Evolutionary conservation across 768 basidiomycete genomes (phyloP), one percentile per base, ranked within the genome.

Genomic region (Tubosaeta sp.): DNA sequence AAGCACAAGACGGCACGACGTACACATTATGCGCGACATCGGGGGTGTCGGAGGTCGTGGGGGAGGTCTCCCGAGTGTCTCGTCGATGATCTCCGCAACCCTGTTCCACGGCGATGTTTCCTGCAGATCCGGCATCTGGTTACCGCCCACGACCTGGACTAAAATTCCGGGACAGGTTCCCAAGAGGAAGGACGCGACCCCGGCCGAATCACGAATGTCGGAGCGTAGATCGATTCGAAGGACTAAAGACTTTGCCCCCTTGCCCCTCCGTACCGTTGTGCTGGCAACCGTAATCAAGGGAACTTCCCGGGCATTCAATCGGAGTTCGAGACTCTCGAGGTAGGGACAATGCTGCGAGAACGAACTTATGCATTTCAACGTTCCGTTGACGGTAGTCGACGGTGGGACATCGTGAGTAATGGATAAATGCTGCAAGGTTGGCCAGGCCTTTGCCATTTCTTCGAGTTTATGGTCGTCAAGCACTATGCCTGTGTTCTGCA

Each of bases 91-190:
- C 41, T 57, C 54, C 7, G 55, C 46, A 1, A 64, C 62, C n/a
- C 55, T 61, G 26, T 57, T 57, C 61, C 61, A 62, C n/a, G 55
- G 55, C 10, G 55, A 63, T 1, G 50, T 54, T 31, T 58, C 62
- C 2, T n/a, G 39, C 31, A 60, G n/a, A 17, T 61, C 49, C 7
- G 37, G 41, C 51, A 51, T 57, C 9, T 39, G 33, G 12, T 17
- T 43, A 0, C 45, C 50, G 14, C 58, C 50, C 0, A 29, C 33
- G 1, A 61, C 43, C 4, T 46, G 12, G n/a, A 63, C 54, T 10
- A 47, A n/a, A 6, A 44, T 44, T n/a, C 29, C 43, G 6, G 43
- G 43, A 44, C 29, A 31, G 16, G 38, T 53, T 35, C 16, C 31
- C 50, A 64, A 29, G 27, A 63, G 56, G 46, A 64, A 63, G 0